These are phyloP conservation scores for Xylaria polymorpha DNA, from an alignment of 2,329 filamentous ascomycete genomes.

Conservation along the genomic window DNA sequence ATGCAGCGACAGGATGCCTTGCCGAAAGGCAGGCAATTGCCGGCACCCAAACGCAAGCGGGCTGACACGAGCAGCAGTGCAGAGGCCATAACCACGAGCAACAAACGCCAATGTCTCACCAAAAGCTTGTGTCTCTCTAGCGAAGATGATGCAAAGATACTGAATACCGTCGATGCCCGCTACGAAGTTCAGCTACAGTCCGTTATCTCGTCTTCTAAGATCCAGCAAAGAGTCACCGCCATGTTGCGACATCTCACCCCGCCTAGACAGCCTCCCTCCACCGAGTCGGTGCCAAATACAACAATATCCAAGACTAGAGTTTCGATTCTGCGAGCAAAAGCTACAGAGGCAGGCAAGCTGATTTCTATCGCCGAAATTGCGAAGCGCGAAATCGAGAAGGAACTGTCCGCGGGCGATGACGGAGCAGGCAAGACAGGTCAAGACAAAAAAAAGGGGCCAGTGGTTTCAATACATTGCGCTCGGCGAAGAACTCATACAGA, in stretches of 20 bases:
- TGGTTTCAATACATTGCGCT: conserved; percentile 70
- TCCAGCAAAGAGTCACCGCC: conserved; percentile 64
- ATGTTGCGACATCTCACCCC: conserved; percentile 57
- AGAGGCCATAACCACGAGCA: conserved; percentile 24
- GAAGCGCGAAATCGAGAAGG: conserved; percentile 65
- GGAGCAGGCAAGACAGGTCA: background rate
- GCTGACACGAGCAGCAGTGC: conserved; percentile 36
- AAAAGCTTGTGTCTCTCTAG: conserved; percentile 45
- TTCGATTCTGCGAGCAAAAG: conserved; percentile 61
- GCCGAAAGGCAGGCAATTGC: conserved; percentile 5
- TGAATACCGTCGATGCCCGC: conserved; percentile 58
- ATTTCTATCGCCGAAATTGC: conserved; percentile 75
- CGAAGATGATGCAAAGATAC: conserved; percentile 55
- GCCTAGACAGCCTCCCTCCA: conserved; percentile 14
- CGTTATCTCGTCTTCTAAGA: conserved; percentile 70
- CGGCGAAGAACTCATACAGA: conserved; percentile 57
- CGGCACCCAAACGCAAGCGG: conserved; percentile 47
- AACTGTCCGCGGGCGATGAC: conserved; percentile 29
- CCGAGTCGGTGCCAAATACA: background rate
- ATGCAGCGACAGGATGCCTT: conserved; percentile 18
- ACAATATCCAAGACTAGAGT: conserved; percentile 51
- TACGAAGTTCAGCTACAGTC: conserved; percentile 65
- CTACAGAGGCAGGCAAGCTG: conserved; percentile 69
- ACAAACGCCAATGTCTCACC: conserved; percentile 45
- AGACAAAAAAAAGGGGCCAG: conserved; percentile 17